phyloP scores from a whole-genome alignment of 2,329 filamentous ascomycete genomes.

The Fusarium pseudonygamai region DNA sequence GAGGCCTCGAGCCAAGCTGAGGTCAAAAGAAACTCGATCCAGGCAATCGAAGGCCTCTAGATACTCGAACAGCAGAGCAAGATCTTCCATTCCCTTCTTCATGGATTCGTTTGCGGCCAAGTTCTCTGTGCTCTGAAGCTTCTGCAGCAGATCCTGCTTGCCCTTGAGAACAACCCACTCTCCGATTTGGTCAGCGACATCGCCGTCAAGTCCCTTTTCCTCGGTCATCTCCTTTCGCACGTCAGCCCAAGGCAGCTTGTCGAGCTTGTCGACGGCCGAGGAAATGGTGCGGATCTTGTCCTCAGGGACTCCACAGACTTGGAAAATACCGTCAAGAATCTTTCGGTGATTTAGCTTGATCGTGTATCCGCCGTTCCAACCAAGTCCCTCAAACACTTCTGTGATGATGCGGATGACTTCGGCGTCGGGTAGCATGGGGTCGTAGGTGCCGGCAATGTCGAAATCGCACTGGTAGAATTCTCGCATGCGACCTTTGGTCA shows the following conservation, averaged over 20 bases:
- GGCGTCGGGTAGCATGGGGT: conserved; percentile 91
- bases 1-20: conserved; percentile 89
- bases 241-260: conserved; percentile 90
- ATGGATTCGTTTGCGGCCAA: conserved; percentile 78
- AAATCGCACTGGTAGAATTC: conserved; percentile 99
- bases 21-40: conserved; percentile 84
- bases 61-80: conserved; percentile 83
- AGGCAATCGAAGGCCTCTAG: conserved; percentile 79
- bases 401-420: conserved; percentile 86
- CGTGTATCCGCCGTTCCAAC: conserved; percentile 77
- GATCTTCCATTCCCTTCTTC: conserved; percentile 82
- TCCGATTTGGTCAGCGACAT: conserved; percentile 87
- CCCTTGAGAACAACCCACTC: conserved; percentile 84
- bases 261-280: conserved; percentile 93
- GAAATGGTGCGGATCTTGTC: conserved; percentile 91
- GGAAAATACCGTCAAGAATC: conserved; percentile 91
- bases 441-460: conserved; percentile 88
- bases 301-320: conserved; percentile 86
- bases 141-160: conserved; percentile 75
- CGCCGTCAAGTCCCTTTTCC: conserved; percentile 82
- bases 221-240: conserved; percentile 94
- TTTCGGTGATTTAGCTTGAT: conserved; percentile 97
- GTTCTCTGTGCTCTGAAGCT: conserved; percentile 72
- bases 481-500: conserved; percentile 91
- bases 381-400: conserved; percentile 85